Evolutionary conservation across 164 flowering plant genomes (phyloP).

Genomic region (Platanus orientalis): DNA sequence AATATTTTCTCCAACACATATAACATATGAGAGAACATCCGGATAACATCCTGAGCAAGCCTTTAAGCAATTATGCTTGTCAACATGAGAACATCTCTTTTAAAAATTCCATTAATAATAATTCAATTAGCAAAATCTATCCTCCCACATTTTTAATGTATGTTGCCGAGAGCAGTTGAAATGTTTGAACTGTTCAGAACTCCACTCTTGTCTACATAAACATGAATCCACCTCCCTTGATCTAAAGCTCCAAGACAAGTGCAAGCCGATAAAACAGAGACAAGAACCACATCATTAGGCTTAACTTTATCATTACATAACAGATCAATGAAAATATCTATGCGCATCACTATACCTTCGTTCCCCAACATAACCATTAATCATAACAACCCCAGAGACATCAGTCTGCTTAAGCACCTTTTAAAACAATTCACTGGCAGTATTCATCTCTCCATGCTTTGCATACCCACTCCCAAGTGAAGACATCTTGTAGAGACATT

Average conservation of each 20-base stretch:
- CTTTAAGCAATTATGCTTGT: conserved; percentile 51
- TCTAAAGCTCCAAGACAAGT: conserved; percentile 40
- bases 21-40: conserved; percentile 34
- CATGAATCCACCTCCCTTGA: conserved; percentile 27
- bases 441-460: conserved; percentile 33
- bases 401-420: conserved; percentile 40
- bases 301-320: conserved; percentile 19
- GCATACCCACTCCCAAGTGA: conserved; percentile 48
- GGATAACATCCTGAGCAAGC: conserved; percentile 38
- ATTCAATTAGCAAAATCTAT: conserved; percentile 31
- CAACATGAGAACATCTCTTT: conserved; percentile 33
- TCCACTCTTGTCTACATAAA: conserved; percentile 29
- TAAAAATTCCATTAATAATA: conserved; percentile 22
- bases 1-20: too few relatives aligned
- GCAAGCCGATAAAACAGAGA: conserved; percentile 57
- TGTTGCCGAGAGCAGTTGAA: conserved; percentile 53
- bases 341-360: conserved; percentile 40
- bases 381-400: conserved; percentile 52
- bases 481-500: conserved; percentile 42
- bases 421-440: conserved; percentile 34
- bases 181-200: conserved; percentile 26
- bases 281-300: conserved; percentile 55
- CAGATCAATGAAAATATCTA: conserved; percentile 33
- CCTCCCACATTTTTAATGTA: conserved; percentile 65
- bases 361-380: conserved; percentile 38